Percentiles rank a stretch among this genome's conserved stretches.
These are phyloP conservation scores for Dacryopinax spathularia DNA, from an alignment of 768 basidiomycete species.

Conservation along the genomic window DNA sequence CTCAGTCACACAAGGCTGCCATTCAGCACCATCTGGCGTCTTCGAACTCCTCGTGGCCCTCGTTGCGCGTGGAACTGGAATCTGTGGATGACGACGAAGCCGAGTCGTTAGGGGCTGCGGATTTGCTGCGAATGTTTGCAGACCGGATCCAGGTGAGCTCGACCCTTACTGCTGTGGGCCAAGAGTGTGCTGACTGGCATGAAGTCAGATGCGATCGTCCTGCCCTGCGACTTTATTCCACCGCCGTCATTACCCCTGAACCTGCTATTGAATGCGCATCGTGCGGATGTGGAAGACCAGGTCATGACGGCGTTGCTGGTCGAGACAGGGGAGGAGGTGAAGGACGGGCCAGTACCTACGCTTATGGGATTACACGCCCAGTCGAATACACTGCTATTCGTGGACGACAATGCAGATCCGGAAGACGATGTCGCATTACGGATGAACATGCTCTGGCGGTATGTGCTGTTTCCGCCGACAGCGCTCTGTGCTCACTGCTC, in stretches of 20 bases:
- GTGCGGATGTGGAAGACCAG: constrained; percentile 47
- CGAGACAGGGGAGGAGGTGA: constrained; percentile 11
- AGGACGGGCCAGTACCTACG: constrained; percentile 9
- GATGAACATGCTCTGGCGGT: constrained; percentile 63
- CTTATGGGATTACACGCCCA: constrained; percentile 53
- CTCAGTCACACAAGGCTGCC: constrained; percentile 53
- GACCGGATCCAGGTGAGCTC: constrained; percentile 42
- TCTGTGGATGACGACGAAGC: constrained; percentile 61
- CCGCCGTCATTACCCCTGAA: constrained; percentile 57
- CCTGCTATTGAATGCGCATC: constrained; percentile 64
- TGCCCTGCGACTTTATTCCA: constrained; percentile 84
- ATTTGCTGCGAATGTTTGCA: constrained; percentile 63
- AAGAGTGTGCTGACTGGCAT: not conserved
- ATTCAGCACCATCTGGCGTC: constrained; percentile 63
- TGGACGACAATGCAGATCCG: constrained; percentile 56
- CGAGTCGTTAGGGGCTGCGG: constrained; percentile 51
- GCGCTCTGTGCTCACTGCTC: constrained; percentile 5
- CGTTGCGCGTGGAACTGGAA: constrained; percentile 61
- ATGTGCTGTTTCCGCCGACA: constrained; percentile 15
- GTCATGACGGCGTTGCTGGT: constrained; percentile 37
- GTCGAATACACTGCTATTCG: constrained; percentile 51
- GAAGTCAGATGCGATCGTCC: constrained; percentile 64
- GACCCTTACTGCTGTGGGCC: not conserved
- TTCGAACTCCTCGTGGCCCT: constrained; percentile 33
- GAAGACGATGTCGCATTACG: constrained; percentile 57